Evolutionary conservation across 1,284 basidiomycete genomes (phyloP), one percentile per base, ranked within the genome.

Genomic region (Blastosporella zonata): DNA sequence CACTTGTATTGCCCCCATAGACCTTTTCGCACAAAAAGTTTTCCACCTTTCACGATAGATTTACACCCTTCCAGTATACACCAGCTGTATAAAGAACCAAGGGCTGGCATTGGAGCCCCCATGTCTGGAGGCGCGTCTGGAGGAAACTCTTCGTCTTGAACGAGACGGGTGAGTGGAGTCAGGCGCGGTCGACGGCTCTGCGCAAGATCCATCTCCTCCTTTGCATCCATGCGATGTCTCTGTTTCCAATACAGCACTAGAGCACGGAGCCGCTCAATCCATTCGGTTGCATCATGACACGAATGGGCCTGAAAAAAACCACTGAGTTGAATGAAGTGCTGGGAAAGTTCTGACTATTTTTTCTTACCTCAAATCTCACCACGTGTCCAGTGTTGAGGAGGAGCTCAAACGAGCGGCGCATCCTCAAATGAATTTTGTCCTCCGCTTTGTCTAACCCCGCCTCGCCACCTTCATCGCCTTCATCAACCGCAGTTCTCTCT

Each of bases 351-450:
- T 38, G n/a, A 21, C n/a, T 17, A 47, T 52, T 21, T 15, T n/a
- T 47, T 52, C 63, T 54, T 53, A 87, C 88, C 78, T 94, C 91
- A 47, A 90, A 89, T 33, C 87, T 74, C 47, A 91, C 64, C 20
- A 88, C 72, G 43, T 76, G 71, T 5, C 90, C 90, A 25, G 80
- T 85, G 17, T 72, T 75, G 57, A 92, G 70, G 37, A 87, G 67
- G 28, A 94, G 65, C 63, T 93, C 90, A 56, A 94, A 91, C 15
- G 84, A 84, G 43, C 91, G 75, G 51, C 77, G 75, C 69, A 82
- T 79, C 52, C 74, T 78, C 52, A 84, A 46, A 27, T 67, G 65
- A n/a, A 56, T 55, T 55, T 76, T 81, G 58, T 85, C 74, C 10
- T 57, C 61, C 6, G 60, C 60, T 22, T 65, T 68, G 12, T 56